Evolutionary conservation across 2,329 filamentous ascomycete genomes (phyloP), one percentile per base, ranked within the genome.

Genomic region (Neonectria ditissima): DNA sequence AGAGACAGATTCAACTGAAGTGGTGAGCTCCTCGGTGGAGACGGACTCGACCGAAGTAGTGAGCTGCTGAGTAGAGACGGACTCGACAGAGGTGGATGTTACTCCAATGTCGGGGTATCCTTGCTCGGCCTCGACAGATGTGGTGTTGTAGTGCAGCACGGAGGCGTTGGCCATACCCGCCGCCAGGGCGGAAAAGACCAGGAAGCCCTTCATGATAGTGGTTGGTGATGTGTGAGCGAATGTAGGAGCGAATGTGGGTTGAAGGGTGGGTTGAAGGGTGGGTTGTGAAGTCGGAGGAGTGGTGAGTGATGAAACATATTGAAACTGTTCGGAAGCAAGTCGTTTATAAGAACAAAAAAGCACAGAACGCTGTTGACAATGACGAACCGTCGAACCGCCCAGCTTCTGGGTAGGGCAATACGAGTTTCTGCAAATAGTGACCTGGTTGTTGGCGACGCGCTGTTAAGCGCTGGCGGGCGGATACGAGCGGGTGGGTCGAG

Each of bases 11-110:
- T n/a, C n/a, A n/a, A n/a, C n/a, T 2, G 69, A 71, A 47, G 69
- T 72, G 10, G 69, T 60, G 32, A 54, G 32, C 22, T 70, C n/a
- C n/a, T 72, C 47, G 3, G 60, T 66, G 9, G 22, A 24, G 16
- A 47, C 6, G 16, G 44, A 47, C 24, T 47, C 44, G 6, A 28
- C 44, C n/a, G 44, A 9, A 28, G 44, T 26, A 6, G 14, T 16
- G 14, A 9, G 44, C 16, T n/a, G 44, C 3, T 28, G 7, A 30
- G 45, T 20, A 30, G n/a, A 7, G n/a, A 50, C 14, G 14, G 47
- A 32, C 47, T 20, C 28, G n/a, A 22, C 47, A 1, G n/a, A n/a
- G 10, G 47, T 30, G 8, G 45, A 30, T 8, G 45, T 20, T 11
- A 18, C 45, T 30, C 45, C 45, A 9, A 30, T 13, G 5, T 30